Percentiles rank a stretch among this genome's conserved stretches.
Conservation (phyloP, 176 grass and related monocot species). For the Musa beccarii region DNA sequence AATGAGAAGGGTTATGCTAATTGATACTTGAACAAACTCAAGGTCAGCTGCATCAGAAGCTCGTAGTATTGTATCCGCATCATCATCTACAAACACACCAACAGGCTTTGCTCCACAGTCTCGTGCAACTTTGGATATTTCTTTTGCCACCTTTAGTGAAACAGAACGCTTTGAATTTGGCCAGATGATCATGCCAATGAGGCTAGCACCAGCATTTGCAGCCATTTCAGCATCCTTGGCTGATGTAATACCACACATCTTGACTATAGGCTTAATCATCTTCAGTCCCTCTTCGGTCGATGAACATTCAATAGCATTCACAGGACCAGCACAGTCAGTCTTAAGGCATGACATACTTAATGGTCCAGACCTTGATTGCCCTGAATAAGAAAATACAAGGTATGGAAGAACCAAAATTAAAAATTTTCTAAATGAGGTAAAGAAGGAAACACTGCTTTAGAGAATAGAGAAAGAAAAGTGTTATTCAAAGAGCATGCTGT, state of each 20-base stretch:
- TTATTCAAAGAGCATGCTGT: too few species aligned
- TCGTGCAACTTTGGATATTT: slow-evolving; percentile 63
- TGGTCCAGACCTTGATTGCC: slow-evolving; percentile 15
- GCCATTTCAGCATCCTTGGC: slow-evolving; percentile 73
- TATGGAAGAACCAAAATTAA: not conserved
- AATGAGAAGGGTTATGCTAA: not conserved
- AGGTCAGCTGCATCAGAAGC: slow-evolving; percentile 52
- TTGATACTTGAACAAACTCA: slow-evolving; percentile 58
- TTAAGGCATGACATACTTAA: slow-evolving; percentile 21
- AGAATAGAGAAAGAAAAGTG: too few species aligned
- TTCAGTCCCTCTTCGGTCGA: slow-evolving; percentile 5
- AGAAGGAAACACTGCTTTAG: too few species aligned
- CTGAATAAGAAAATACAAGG: slow-evolving; percentile 7
- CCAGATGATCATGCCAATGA: slow-evolving; percentile 90
- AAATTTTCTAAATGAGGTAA: not conserved
- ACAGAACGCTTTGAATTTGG: slow-evolving; percentile 70
- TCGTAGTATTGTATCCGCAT: slow-evolving; percentile 57
- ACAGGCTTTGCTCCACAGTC: slow-evolving; percentile 57
- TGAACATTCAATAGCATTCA: slow-evolving; percentile 11
- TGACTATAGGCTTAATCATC: slow-evolving; percentile 45
- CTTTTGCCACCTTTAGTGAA: slow-evolving; percentile 43
- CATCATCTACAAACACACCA: slow-evolving; percentile 90
- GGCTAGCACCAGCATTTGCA: slow-evolving; percentile 48
- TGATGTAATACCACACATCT: slow-evolving; percentile 86
- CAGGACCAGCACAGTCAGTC: slow-evolving; percentile 15